Conservation (phyloP, 2,329 filamentous ascomycete species). For the Periglandula ipomoeae region DNA sequence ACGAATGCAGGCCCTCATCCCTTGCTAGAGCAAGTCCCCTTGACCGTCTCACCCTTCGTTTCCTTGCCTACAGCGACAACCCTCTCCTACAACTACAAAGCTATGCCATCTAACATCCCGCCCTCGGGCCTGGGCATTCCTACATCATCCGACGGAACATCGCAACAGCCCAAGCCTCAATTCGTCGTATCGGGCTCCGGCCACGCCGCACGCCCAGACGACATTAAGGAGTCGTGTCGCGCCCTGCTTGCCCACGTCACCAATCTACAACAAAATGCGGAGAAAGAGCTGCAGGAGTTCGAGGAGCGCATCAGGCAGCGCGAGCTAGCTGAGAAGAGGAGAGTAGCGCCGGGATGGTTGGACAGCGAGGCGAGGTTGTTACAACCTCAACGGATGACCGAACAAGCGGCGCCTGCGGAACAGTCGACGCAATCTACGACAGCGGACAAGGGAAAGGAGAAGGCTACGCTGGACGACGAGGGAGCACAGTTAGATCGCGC, state of each 20-base stretch:
- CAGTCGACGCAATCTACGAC: neutral
- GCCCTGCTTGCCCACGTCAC: conserved; percentile 69
- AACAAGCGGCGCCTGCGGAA: conserved; percentile 17
- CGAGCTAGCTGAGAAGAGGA: conserved; percentile 70
- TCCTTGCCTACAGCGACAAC: conserved; percentile 83
- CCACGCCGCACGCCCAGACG: conserved; percentile 76
- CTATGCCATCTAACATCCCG: conserved; percentile 78
- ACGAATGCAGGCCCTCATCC: conserved; percentile 61
- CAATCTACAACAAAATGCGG: conserved; percentile 58
- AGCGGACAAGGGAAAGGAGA: conserved; percentile 10
- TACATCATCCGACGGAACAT: conserved; percentile 25
- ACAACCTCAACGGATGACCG: conserved; percentile 50
- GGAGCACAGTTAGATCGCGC: conserved; percentile 49
- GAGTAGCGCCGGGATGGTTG: conserved; percentile 72
- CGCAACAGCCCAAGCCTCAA: conserved; percentile 40
- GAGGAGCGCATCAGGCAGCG: conserved; percentile 55
- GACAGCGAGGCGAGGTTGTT: conserved; percentile 64
- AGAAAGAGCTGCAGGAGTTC: conserved; percentile 58
- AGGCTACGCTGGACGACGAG: conserved; percentile 27
- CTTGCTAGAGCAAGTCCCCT: conserved; percentile 81
- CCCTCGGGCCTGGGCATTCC: conserved; percentile 26
- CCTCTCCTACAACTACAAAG: conserved; percentile 90
- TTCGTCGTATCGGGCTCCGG: conserved; percentile 74
- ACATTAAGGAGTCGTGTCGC: conserved; percentile 74
- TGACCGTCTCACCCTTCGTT: conserved; percentile 92